Percentiles rank a stretch among this genome's conserved stretches.
These are phyloP conservation scores for Talaromyces liani DNA, from an alignment of 495 filamentous ascomycete genomes.

Conservation along the genomic window DNA sequence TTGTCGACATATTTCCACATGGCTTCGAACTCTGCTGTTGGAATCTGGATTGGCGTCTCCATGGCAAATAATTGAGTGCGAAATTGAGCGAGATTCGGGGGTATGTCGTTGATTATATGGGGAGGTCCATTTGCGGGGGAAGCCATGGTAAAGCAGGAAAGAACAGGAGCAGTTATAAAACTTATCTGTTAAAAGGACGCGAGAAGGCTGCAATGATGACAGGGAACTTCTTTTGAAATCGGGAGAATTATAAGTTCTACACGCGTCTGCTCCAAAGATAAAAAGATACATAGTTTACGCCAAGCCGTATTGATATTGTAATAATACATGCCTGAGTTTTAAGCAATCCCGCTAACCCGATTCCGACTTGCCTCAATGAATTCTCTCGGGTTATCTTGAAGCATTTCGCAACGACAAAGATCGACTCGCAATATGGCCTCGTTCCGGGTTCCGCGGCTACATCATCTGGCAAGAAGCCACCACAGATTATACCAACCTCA, in stretches of 20 bases:
- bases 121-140: neutral
- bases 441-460: neutral
- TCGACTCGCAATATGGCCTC: conserved; percentile 1
- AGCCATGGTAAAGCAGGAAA: neutral
- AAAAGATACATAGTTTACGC: neutral
- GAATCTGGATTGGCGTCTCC: neutral
- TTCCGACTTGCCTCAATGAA: neutral
- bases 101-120: neutral
- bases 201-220: neutral
- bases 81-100: neutral
- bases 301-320: neutral
- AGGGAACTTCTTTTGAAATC: neutral
- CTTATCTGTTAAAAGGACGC: no score
- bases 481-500: conserved; percentile 24
- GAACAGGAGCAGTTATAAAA: neutral
- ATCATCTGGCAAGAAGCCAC: conserved; percentile 18
- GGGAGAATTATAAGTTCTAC: neutral
- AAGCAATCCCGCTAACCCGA: neutral
- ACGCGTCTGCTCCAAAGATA: neutral
- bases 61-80: neutral
- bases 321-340: neutral
- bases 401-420: neutral
- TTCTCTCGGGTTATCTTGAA: neutral
- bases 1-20: no score
- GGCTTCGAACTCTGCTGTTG: no score